Conservation (phyloP, 2,329 filamentous ascomycete genomes). For the Colletotrichum scovillei region DNA sequence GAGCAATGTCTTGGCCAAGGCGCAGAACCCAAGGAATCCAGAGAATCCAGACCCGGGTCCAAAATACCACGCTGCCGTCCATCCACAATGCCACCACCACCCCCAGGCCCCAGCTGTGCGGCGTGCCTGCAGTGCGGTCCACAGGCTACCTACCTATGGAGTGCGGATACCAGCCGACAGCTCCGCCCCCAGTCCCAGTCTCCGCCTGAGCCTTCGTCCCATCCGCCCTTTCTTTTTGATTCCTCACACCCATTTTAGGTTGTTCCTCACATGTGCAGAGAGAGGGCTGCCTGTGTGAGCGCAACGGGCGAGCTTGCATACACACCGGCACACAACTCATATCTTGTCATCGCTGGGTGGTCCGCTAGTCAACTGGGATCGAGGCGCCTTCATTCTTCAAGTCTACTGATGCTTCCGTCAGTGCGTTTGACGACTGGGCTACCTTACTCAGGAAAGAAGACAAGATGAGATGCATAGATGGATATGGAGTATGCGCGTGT, state of each 20-base stretch:
- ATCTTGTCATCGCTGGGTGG: too few species aligned
- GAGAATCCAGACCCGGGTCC: constrained; percentile 29
- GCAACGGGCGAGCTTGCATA: too few species aligned
- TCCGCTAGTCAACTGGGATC: not conserved
- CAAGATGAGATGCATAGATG: too few species aligned
- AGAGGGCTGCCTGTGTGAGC: too few species aligned
- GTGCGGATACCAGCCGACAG: not conserved
- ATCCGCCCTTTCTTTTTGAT: not conserved
- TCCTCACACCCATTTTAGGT: not conserved
- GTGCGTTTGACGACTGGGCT: not conserved
- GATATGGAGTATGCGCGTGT: not conserved
- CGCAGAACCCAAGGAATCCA: not conserved
- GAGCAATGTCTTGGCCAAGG: not conserved
- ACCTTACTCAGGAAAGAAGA: not conserved
- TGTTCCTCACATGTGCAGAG: too few species aligned
- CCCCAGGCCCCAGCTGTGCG: not conserved
- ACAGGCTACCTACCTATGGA: too few species aligned
- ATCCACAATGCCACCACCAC: not conserved
- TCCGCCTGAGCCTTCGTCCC: not conserved
- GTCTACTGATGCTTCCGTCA: constrained; percentile 10
- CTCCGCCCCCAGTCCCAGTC: constrained; percentile 2
- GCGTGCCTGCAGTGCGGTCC: not conserved
- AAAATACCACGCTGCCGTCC: constrained; percentile 19
- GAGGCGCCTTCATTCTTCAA: not conserved
- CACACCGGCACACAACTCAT: not conserved